phyloP scores from a whole-genome alignment of 1,284 basidiomycete genomes.

The Naganishia cerealis region DNA sequence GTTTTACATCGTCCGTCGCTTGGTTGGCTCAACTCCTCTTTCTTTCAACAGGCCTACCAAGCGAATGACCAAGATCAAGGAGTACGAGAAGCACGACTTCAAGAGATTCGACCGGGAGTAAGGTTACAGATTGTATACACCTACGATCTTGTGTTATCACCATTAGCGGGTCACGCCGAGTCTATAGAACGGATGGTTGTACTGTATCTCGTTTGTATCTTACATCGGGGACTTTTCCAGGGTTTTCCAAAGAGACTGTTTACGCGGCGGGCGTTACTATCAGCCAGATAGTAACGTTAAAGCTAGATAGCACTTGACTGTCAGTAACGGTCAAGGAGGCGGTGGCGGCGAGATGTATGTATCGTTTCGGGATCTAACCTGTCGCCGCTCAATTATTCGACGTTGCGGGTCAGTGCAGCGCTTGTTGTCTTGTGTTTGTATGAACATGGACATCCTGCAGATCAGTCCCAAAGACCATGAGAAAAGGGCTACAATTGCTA shows the following conservation, averaged over 20 bases:
- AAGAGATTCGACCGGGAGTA: constrained; percentile 64
- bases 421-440: not conserved
- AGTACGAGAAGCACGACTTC: constrained; percentile 87
- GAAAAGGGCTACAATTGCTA: not conserved
- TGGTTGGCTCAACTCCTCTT: constrained; percentile 25
- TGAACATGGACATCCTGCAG: not conserved
- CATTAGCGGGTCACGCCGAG: not conserved
- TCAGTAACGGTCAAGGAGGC: too few species aligned
- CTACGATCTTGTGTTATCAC: not conserved
- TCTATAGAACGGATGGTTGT: constrained; percentile 1
- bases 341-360: too few species aligned
- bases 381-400: too few species aligned
- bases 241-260: too few species aligned
- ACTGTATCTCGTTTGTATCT: not conserved
- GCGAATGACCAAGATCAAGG: constrained; percentile 63
- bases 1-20: not conserved
- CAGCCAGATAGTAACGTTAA: too few species aligned
- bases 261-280: too few species aligned
- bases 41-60: constrained; percentile 62
- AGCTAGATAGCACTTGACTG: too few species aligned
- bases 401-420: not conserved
- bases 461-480: not conserved
- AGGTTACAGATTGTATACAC: not conserved
- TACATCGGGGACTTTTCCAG: not conserved
- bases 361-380: too few species aligned